Evolutionary conservation across 2,329 filamentous ascomycete species (phyloP).

Genomic region (Colletotrichum sp.): DNA sequence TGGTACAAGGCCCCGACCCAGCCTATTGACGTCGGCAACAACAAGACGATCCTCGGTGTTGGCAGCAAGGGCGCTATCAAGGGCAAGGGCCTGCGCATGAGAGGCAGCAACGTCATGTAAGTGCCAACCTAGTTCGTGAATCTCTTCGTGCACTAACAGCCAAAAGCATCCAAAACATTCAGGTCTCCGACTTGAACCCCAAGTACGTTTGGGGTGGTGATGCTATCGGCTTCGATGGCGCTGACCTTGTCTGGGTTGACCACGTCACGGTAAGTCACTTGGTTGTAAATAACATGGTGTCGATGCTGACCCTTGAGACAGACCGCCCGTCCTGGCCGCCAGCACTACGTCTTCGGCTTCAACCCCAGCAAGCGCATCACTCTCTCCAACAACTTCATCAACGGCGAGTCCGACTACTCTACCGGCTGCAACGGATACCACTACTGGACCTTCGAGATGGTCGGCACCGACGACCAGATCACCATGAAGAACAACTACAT

Average conservation of each 20-base stretch:
- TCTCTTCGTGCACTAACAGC: background rate
- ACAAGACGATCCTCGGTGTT: conserved; percentile 17
- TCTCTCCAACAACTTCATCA: conserved; percentile 18
- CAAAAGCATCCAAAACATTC: conserved; percentile 9
- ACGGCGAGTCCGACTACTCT: conserved; percentile 8
- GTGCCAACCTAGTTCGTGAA: background rate
- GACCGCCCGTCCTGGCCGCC: conserved; percentile 12
- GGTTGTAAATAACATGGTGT: background rate
- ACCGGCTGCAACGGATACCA: conserved; percentile 11
- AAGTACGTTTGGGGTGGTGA: conserved; percentile 18
- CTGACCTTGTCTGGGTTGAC: conserved; percentile 18
- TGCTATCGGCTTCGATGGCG: conserved; percentile 7
- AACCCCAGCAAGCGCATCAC: conserved; percentile 19
- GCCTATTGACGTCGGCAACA: conserved; percentile 10
- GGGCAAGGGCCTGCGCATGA: conserved; percentile 15
- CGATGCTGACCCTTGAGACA: background rate
- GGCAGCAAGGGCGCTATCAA: conserved; percentile 11
- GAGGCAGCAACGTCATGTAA: conserved; percentile 13
- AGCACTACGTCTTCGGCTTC: conserved; percentile 17
- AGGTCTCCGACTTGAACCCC: conserved; percentile 9
- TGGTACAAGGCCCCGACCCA: conserved; percentile 12
- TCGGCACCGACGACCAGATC: conserved; percentile 7
- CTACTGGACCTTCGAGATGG: conserved; percentile 15
- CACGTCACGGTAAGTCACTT: conserved; percentile 7
- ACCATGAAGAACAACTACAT: conserved; percentile 26